A percentile compares a stretch with the other conserved stretches of the same genome.
phyloP scores from a whole-genome alignment of 371 early-diverging fungal genomes.

The Nematocida ironsii region DNA sequence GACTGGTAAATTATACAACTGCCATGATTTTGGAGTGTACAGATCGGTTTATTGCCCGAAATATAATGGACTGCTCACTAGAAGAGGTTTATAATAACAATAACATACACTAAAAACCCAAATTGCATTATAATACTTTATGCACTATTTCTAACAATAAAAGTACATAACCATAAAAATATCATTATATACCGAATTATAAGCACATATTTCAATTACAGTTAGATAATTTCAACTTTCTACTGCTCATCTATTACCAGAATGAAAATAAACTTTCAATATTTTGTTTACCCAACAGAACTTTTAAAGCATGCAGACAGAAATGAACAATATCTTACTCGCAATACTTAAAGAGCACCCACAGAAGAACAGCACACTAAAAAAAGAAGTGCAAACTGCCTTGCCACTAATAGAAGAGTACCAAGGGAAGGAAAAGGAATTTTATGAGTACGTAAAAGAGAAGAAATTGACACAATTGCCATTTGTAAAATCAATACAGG shows the following conservation, averaged over 20 bases:
- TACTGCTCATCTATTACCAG: not conserved
- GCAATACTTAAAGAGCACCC: conserved; percentile 34
- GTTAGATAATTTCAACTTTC: too few species aligned
- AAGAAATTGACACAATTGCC: conserved; percentile 6
- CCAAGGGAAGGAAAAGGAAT: not conserved
- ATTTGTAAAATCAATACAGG: conserved; percentile 42
- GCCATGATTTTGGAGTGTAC: too few species aligned
- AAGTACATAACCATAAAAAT: too few species aligned
- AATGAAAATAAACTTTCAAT: conserved; percentile 35
- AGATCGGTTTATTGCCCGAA: too few species aligned
- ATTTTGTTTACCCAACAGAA: conserved; percentile 14
- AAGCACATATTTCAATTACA: too few species aligned
- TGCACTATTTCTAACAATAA: too few species aligned
- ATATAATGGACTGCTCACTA: too few species aligned
- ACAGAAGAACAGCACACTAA: conserved; percentile 37
- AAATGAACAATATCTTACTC: conserved; percentile 29
- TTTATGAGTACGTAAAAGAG: conserved; percentile 10
- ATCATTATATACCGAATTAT: too few species aligned
- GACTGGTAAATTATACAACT: too few species aligned
- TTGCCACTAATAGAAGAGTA: not conserved
- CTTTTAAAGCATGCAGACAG: conserved; percentile 26
- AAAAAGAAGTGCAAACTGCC: conserved; percentile 22
- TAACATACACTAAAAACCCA: too few species aligned
- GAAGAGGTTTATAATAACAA: too few species aligned
- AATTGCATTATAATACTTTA: too few species aligned